phyloP scores from a whole-genome alignment of 129 eudicot genomes.

The Chrysanthemum lavandulifolium region DNA sequence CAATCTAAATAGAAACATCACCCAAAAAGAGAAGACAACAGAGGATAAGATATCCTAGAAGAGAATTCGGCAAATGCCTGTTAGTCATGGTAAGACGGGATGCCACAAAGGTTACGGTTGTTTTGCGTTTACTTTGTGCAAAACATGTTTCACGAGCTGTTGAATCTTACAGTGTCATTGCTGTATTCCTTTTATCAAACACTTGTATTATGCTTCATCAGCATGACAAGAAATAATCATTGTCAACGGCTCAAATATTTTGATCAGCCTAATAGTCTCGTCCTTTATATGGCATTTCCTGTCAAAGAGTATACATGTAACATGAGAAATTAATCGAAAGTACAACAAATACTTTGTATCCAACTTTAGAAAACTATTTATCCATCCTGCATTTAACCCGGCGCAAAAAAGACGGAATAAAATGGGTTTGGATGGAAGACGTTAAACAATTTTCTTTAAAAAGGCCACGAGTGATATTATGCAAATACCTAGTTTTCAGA shows the following conservation, averaged over 20 bases:
- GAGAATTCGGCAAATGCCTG: constrained; percentile 5
- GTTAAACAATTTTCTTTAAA: no score
- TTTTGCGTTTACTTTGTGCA: constrained; percentile 15
- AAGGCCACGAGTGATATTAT: no score
- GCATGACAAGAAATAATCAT: constrained; percentile 9
- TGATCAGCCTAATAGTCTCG: constrained; percentile 27
- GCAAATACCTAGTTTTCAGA: no score
- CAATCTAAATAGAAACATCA: constrained; percentile 24
- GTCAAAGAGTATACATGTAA: constrained; percentile 9
- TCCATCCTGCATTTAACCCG: no score
- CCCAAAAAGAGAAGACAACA: constrained; percentile 16
- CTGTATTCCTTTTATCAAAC: constrained; percentile 6
- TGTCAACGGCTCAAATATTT: constrained; percentile 2
- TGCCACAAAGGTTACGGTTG: constrained; percentile 13
- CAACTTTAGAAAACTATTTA: neutral
- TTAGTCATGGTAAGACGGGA: constrained; percentile 13
- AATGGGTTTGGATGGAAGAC: no score
- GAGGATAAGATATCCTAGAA: neutral
- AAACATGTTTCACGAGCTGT: constrained; percentile 17
- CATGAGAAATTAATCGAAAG: constrained; percentile 1
- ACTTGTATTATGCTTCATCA: neutral
- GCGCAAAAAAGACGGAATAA: no score
- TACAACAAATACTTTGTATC: neutral
- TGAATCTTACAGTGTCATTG: constrained; percentile 6
- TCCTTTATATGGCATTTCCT: constrained; percentile 46